Evolutionary conservation across 1,284 basidiomycete genomes (phyloP), one percentile per base, ranked within the genome.

Genomic region (Sanguinoderma infundibulare): DNA sequence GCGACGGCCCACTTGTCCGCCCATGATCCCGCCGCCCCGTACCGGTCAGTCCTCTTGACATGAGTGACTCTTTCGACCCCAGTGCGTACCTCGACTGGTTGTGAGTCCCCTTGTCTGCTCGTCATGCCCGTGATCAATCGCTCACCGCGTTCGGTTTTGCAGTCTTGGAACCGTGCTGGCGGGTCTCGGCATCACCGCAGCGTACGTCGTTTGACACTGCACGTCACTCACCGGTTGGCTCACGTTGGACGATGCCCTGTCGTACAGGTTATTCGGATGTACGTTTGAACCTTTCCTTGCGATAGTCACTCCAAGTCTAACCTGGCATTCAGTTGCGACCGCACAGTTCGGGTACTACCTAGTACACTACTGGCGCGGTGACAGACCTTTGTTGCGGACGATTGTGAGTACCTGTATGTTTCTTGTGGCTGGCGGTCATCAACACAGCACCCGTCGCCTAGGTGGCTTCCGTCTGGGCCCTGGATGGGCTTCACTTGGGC

Each of bases 401-500:
- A 36, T 53, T 20, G 40, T 24, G 24, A 20, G 39, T 54, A 28
- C 38, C 39, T 12, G 5, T 4, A 10, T 10, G 17, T 34, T 17
- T 20, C 2, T 5, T 26, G 12, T 55, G 39, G 39, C 7, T 28
- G 35, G 9, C 3, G 12, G 14, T 17, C 20, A 10, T 22, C 8
- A 26, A 12, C 14, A 2, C 39, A 8, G 40, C 9, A 9, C 20
- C 38, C 17, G 15, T n/a, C 3, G 2, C 50, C 14, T n/a, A 60
- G 58, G 58, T 60, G 17, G n/a, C 30, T 9, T 30, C 36, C 0
- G 26, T 60, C 3, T 60, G 58, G 58, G 28, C 39, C 14, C 22
- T 60, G 46, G 58, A 60, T 30, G 28, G 38, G 17, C 22, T 53
- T 5, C 58, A 60, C 32, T 22, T 60, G 2, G 58, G 34, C 4